These are phyloP conservation scores for Amaranthus cruentus DNA, from an alignment of 148 eudicot genomes.

Conservation along the genomic window DNA sequence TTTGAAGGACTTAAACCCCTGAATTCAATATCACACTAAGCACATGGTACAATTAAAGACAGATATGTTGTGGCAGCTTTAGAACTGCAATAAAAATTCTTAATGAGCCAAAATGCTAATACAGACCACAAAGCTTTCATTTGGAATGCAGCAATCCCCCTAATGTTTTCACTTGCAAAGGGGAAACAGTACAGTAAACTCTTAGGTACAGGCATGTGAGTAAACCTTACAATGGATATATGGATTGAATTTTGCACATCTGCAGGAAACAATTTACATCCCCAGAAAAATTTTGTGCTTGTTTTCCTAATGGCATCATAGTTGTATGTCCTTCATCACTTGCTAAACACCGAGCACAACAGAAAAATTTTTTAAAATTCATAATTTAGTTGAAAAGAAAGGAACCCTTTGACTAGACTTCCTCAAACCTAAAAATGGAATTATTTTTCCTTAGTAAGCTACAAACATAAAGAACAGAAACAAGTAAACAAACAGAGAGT, in stretches of 20 bases:
- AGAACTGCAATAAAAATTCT: neutral
- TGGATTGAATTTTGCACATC: slow-evolving; percentile 95
- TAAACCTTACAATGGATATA: slow-evolving; percentile 84
- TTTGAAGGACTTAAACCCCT: neutral
- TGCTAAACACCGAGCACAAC: slow-evolving; percentile 60
- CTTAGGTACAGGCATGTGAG: neutral
- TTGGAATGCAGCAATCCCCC: no score
- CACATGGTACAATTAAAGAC: neutral
- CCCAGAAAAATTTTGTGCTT: slow-evolving; percentile 92
- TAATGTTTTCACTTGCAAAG: neutral
- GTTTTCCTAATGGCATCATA: slow-evolving; percentile 85
- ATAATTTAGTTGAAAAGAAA: neutral
- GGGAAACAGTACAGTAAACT: neutral
- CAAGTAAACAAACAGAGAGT: neutral
- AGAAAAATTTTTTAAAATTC: slow-evolving; percentile 11
- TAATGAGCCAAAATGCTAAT: no score
- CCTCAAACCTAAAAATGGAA: slow-evolving; percentile 3
- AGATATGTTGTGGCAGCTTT: neutral
- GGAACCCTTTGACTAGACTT: neutral
- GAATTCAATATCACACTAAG: neutral
- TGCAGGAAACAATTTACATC: slow-evolving; percentile 97
- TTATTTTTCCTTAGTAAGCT: neutral
- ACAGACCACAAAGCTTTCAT: no score
- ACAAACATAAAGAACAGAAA: neutral
- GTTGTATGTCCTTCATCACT: slow-evolving; percentile 81